phyloP scores from a whole-genome alignment of 2,329 filamentous ascomycete genomes.

The Xylaria sp. region DNA sequence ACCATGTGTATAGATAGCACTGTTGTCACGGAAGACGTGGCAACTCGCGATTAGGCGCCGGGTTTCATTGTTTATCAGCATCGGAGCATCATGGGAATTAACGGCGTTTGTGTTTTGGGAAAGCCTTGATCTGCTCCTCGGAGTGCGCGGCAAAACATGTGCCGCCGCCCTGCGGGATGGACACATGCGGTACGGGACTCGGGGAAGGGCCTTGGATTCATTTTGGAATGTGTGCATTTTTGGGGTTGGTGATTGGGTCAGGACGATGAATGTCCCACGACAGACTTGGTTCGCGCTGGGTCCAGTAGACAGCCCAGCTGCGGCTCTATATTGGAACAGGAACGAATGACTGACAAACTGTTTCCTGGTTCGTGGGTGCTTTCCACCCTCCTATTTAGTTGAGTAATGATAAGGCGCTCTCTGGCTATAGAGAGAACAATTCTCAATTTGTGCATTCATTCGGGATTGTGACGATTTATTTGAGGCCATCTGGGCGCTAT shows the following conservation, averaged over 20 bases:
- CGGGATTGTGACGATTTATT: too few species aligned
- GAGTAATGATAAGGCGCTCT: constrained; percentile 17
- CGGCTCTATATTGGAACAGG: constrained; percentile 8
- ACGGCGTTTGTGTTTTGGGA: constrained; percentile 28
- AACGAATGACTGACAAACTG: constrained; percentile 5
- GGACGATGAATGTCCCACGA: constrained; percentile 41
- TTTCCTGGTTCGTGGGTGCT: neutral
- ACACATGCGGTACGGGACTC: constrained; percentile 38
- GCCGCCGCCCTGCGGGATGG: constrained; percentile 29
- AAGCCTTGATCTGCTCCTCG: constrained; percentile 9
- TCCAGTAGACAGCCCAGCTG: neutral
- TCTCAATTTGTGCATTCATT: neutral
- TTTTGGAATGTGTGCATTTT: constrained; percentile 45
- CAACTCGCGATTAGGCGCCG: constrained; percentile 18
- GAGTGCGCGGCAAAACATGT: constrained; percentile 28
- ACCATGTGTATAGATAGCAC: constrained; percentile 39
- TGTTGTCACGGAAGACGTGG: constrained; percentile 20
- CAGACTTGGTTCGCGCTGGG: constrained; percentile 35
- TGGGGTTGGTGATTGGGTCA: constrained; percentile 44
- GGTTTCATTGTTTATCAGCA: constrained; percentile 22
- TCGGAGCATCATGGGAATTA: constrained; percentile 26
- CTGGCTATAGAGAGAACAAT: neutral
- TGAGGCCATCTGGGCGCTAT: too few species aligned
- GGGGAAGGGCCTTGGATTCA: constrained; percentile 42
- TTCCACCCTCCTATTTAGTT: constrained; percentile 10